Base-by-base conservation (phyloP, 75 land plant genomes). In the Isoetes taiwanensis region DNA sequence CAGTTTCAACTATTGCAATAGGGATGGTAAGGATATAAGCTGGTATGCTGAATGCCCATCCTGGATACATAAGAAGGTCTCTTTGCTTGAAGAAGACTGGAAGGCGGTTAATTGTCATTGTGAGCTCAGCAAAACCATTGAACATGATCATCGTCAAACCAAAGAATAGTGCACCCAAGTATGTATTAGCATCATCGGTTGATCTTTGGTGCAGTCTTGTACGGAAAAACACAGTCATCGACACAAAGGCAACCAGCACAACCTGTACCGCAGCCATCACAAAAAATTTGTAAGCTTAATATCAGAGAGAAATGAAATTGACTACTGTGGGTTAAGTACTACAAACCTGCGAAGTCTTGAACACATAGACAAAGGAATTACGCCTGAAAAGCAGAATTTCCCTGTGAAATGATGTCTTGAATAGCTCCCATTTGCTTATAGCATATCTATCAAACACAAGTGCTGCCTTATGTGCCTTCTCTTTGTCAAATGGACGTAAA, bases 151-250 rank as follows among this genome's bases (percentile, higher is more conserved):
- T 55, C n/a, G n/a, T n/a, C n/a, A n/a, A n/a, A n/a, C 72, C 63
- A 61, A 31, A 80, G 34, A 80, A 78, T 5, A 80, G 54, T 26
- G 81, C 82, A 16, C 81, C 74, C 57, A 70, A 39, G 32, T 67
- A 82, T 16, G 66, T 34, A 26, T 54, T 43, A 3, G 63, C 82
- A 57, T 82, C 80, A 1, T 54, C 52, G 11, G 76, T 32, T 6
- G 38, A 64, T 3, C 59, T 38, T 6, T 72, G 64, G 20, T 65
- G 66, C 83, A 79, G 58, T 9, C 42, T 65, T 48, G 87, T 86
- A 3, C 87, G 68, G 28, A 86, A n/a, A 60, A 80, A 86, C 5
- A 72, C 63, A 6, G 88, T 77, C 80, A 74, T 76, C 3, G 76
- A 41, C 16, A 75, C 57, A 21, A 72, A 24, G 25, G 72, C 48